phyloP scores from a whole-genome alignment of 2,329 filamentous ascomycete species.

The Microcyclosporella mali region DNA sequence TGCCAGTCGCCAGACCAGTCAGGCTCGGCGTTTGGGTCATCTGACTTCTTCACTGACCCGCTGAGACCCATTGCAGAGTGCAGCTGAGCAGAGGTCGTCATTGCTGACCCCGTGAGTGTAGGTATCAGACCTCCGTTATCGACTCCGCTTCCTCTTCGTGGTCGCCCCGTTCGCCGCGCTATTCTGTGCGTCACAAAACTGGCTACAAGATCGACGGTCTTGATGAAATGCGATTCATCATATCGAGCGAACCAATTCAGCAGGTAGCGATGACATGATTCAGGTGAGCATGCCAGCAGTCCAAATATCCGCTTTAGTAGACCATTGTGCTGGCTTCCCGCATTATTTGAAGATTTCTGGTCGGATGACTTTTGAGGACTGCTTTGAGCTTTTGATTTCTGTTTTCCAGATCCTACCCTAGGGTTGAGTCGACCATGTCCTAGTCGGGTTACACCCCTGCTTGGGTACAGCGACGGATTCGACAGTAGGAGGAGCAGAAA shows the following conservation, averaged over 20 bases:
- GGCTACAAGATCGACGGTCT: constrained; percentile 68
- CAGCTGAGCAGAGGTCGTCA: constrained; percentile 59
- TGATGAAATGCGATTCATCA: constrained; percentile 60
- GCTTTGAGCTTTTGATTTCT: constrained; percentile 9
- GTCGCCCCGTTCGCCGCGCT: constrained; percentile 63
- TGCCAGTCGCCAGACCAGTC: constrained; percentile 84
- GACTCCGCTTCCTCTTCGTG: constrained; percentile 50
- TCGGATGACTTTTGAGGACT: constrained; percentile 19
- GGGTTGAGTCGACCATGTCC: neutral
- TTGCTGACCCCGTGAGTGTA: constrained; percentile 60
- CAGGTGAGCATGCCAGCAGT: constrained; percentile 67
- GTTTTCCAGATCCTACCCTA: constrained; percentile 4
- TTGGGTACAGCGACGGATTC: constrained; percentile 68
- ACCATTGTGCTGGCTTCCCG: constrained; percentile 66
- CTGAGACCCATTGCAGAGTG: constrained; percentile 66
- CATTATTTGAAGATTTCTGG: constrained; percentile 28
- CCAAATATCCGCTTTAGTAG: constrained; percentile 82
- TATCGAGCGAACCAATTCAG: constrained; percentile 72
- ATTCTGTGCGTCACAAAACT: constrained; percentile 78
- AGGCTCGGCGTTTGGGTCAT: constrained; percentile 48
- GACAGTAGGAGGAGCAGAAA: constrained; percentile 72
- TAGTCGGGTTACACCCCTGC: constrained; percentile 12
- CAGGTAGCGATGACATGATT: constrained; percentile 69
- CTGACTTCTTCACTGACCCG: constrained; percentile 43
- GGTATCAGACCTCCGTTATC: constrained; percentile 65